A percentile compares a stretch with the other conserved stretches of the same genome.
Conservation (phyloP, 2,329 filamentous ascomycete species). For the Neonectria faginata region DNA sequence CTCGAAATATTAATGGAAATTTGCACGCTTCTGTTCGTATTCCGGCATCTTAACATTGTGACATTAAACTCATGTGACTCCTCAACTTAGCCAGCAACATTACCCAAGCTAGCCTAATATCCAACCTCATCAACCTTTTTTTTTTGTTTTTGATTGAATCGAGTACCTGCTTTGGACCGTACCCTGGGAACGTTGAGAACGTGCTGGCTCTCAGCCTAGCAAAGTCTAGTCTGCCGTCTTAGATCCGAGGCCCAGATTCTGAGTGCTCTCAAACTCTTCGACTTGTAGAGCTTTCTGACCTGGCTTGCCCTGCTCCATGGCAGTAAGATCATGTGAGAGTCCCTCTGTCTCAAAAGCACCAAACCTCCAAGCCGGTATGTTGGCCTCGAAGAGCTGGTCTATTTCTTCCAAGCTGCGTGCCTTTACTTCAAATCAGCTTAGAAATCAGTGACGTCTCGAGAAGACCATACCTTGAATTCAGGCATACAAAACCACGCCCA, state of each 20-base stretch:
- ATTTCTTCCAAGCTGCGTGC: slow-evolving; percentile 9
- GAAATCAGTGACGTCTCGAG: not conserved
- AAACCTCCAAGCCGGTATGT: slow-evolving; percentile 7
- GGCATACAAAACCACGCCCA: slow-evolving; percentile 10
- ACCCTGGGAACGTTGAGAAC: too few species aligned
- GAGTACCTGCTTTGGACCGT: too few species aligned
- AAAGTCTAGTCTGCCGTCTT: too few species aligned
- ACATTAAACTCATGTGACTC: too few species aligned
- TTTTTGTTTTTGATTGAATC: too few species aligned
- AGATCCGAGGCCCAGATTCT: too few species aligned
- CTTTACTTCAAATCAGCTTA: not conserved
- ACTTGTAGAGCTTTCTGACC: not conserved
- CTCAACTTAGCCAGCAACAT: too few species aligned
- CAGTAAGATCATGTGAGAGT: not conserved
- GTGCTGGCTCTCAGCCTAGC: too few species aligned
- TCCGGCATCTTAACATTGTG: too few species aligned
- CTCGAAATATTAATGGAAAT: not conserved
- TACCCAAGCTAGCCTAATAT: too few species aligned
- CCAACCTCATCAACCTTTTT: too few species aligned
- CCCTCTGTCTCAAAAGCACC: not conserved
- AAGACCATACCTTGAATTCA: not conserved
- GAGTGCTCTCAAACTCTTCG: not conserved
- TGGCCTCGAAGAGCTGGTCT: slow-evolving; percentile 2
- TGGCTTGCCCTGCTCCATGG: not conserved
- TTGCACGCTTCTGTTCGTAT: not conserved